Base-by-base conservation (phyloP, 106 monocot genomes). In the Hemerocallis citrina region DNA sequence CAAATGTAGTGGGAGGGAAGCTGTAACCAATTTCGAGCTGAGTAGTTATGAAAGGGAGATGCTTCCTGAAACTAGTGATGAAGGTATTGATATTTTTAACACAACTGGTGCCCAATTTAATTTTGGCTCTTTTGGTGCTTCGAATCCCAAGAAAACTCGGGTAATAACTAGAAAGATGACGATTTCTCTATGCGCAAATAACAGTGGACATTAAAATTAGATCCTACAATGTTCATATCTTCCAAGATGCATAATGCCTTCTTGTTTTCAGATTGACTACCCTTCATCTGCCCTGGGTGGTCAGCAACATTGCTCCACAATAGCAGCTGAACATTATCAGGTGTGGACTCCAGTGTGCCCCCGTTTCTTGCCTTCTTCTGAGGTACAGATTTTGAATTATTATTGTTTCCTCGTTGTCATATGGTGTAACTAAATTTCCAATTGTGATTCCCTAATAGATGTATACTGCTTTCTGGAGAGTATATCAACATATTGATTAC, bases 11-110 rank as follows among this genome's bases (percentile, higher is more conserved):
- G 93, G 93, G 39, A 82, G 60, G 45, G 93, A 89, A 55, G 88
- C 88, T 57, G 85, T 93, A 0, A 89, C 89, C 21, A 93, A 93
- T 70, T 93, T 93, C 55, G 89, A 93, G 25, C 74, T 82, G 34
- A 88, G 68, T 67, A 51, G 69, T 25, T 93, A 93, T 63, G 85
- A 93, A 52, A 82, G 76, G 2, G 79, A 89, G 28, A 44, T 65
- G 37, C 31, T 61, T 66, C 32, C 77, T 40, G 85, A 75, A 34
- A 39, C 57, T 19, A 68, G 79, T 51, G 23, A 32, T 32, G 70
- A 82, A 65, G 85, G 93, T 93, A 73, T 52, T 64, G 48, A 32
- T 59, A 0, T 13, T 21, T 8, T 15, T 45, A 72, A 63, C 47
- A 17, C 68, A 41, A 48, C 64, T 57, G 68, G 49, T 33, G 34